Evolutionary conservation across 148 eudicot genomes (phyloP).

Genomic region (Selenicereus undatus): DNA sequence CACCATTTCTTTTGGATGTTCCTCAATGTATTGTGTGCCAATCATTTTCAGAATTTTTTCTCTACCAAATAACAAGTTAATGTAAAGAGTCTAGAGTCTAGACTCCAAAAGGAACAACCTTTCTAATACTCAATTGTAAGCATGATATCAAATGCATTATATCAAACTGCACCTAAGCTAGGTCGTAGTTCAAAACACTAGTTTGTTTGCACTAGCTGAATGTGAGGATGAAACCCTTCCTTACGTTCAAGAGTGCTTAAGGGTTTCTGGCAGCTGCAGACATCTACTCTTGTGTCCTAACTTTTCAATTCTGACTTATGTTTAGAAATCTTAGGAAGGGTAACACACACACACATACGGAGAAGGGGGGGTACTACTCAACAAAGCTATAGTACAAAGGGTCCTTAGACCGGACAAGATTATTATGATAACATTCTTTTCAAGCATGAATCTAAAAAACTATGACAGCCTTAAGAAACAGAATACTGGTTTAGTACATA

Average conservation of each 20-base stretch:
- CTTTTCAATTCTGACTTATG: background rate
- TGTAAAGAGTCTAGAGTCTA: background rate
- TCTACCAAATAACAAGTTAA: background rate
- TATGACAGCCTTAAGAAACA: background rate
- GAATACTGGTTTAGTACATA: too few relatives aligned
- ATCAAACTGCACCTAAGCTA: background rate
- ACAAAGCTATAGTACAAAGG: background rate
- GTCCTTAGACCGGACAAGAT: background rate
- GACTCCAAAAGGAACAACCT: background rate
- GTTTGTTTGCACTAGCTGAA: background rate
- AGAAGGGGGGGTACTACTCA: background rate
- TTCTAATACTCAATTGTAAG: background rate
- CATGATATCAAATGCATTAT: background rate
- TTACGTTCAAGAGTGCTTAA: background rate
- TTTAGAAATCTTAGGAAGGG: background rate
- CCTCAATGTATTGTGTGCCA: background rate
- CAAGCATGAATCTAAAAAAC: background rate
- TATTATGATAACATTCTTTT: too few relatives aligned
- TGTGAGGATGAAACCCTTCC: background rate
- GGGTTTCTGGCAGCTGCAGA: background rate
- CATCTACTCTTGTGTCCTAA: background rate
- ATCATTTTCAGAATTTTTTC: background rate
- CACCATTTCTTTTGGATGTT: background rate
- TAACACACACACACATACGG: background rate
- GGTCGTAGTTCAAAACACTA: background rate